Evolutionary conservation across 2,329 filamentous ascomycete genomes (phyloP).

Genomic region (Bipolaris victoriae): DNA sequence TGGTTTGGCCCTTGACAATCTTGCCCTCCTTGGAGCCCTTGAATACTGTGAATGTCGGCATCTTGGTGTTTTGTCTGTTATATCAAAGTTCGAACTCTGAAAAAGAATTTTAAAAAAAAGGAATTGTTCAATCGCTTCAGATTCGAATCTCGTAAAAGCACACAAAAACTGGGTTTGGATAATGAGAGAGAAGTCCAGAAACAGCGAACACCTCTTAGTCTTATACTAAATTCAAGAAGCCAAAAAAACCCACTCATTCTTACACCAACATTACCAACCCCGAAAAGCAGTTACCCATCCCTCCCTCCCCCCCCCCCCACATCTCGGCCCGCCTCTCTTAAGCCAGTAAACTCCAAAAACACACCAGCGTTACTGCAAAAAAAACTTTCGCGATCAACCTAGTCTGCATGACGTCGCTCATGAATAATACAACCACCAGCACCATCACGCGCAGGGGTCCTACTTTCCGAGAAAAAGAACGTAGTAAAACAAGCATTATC

Average conservation of each 20-base stretch:
- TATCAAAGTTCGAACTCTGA: background rate
- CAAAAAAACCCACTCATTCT: background rate
- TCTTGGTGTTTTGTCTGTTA: slow-evolving; percentile 19
- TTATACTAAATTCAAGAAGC: slow-evolving; percentile 3
- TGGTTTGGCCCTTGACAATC: slow-evolving; percentile 59
- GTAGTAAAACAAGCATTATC: background rate
- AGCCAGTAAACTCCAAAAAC: too few species aligned
- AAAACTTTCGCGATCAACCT: slow-evolving; percentile 16
- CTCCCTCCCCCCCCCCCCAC: too few species aligned
- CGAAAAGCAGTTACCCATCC: background rate
- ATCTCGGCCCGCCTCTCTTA: too few species aligned
- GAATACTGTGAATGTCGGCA: slow-evolving; percentile 65
- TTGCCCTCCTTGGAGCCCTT: slow-evolving; percentile 65
- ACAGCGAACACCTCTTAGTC: slow-evolving; percentile 1
- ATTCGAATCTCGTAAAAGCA: too few species aligned
- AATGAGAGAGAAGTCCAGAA: too few species aligned
- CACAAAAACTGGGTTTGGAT: too few species aligned
- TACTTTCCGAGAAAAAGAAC: background rate
- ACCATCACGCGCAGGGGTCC: slow-evolving; percentile 4
- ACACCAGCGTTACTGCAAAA: background rate
- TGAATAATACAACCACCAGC: slow-evolving; percentile 13
- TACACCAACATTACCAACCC: background rate
- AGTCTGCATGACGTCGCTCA: slow-evolving; percentile 28
- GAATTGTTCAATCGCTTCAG: too few species aligned
- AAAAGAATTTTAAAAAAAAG: too few species aligned